Evolutionary conservation across 345 rosid species (phyloP).

Genomic region (Raphanus raphanistrum): DNA sequence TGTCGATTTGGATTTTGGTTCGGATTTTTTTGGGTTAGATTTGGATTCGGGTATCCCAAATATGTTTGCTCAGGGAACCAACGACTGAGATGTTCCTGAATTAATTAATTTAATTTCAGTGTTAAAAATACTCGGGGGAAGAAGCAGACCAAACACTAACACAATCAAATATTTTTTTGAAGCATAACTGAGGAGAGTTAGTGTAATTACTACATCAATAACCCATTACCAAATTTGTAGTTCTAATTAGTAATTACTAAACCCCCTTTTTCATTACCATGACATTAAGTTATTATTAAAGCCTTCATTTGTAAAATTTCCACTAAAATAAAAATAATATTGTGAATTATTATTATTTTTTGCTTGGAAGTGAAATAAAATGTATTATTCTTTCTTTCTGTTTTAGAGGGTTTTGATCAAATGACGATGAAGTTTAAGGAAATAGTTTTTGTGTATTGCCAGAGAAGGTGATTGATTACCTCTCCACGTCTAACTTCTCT

Average conservation of each 20-base stretch:
- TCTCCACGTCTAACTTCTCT: not conserved
- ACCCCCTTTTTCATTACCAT: not conserved
- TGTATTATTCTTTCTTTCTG: not conserved
- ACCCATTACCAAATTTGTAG: not conserved
- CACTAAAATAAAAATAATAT: not conserved
- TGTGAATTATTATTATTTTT: not conserved
- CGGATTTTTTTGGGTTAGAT: too few relatives aligned
- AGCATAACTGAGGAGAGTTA: not conserved
- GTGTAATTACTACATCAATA: not conserved
- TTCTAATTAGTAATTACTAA: too few relatives aligned
- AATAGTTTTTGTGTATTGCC: too few relatives aligned
- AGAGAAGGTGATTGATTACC: not conserved
- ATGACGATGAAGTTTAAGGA: not conserved
- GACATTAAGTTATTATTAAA: not conserved
- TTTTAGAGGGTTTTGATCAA: not conserved
- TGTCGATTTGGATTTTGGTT: too few relatives aligned
- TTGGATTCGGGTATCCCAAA: not conserved
- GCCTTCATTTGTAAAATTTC: not conserved
- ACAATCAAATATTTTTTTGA: not conserved
- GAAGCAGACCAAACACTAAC: not conserved
- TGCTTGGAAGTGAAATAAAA: not conserved
- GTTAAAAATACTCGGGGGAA: not conserved
- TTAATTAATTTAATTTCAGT: not conserved
- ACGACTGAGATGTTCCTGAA: not conserved
- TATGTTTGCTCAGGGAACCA: not conserved